phyloP scores from a whole-genome alignment of 306 rosid genomes.

The Dryas octopetala region DNA sequence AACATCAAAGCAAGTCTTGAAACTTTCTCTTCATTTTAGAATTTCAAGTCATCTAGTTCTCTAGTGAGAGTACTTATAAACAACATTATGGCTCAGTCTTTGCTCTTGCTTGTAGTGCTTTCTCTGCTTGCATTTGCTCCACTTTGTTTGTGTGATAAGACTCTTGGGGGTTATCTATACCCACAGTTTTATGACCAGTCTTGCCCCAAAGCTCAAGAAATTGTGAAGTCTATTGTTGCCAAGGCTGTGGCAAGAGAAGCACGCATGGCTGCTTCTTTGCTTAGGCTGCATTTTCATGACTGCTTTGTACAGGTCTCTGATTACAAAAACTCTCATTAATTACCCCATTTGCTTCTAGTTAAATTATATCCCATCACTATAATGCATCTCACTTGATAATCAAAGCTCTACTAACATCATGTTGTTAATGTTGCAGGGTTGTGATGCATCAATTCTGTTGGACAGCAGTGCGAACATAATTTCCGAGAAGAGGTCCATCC shows the following conservation, averaged over 20 bases:
- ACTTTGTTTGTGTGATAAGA: constrained; percentile 38
- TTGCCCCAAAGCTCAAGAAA: constrained; percentile 67
- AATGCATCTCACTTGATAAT: background rate
- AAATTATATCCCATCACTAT: background rate
- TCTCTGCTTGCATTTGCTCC: constrained; percentile 64
- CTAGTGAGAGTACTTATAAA: background rate
- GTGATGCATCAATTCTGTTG: constrained; percentile 80
- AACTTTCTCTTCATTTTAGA: constrained; percentile 2
- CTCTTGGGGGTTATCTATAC: constrained; percentile 47
- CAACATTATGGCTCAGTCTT: constrained; percentile 46
- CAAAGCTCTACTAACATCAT: background rate
- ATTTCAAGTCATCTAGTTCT: constrained; percentile 16
- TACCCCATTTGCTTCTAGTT: background rate
- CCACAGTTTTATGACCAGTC: constrained; percentile 76
- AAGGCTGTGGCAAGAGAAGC: constrained; percentile 61
- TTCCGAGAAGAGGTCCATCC: constrained; percentile 74
- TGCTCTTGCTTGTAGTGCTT: constrained; percentile 40
- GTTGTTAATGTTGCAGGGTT: constrained; percentile 57
- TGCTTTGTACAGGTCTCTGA: constrained; percentile 77
- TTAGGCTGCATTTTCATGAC: constrained; percentile 88
- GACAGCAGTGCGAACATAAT: constrained; percentile 57
- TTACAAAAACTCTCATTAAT: background rate
- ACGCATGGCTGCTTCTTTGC: constrained; percentile 80
- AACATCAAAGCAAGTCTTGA: constrained; percentile 21
- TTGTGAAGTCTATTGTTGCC: constrained; percentile 65